A percentile compares a stretch with the other conserved stretches of the same genome.
phyloP scores from a whole-genome alignment of 345 rosid species.

The Salix dunnii region DNA sequence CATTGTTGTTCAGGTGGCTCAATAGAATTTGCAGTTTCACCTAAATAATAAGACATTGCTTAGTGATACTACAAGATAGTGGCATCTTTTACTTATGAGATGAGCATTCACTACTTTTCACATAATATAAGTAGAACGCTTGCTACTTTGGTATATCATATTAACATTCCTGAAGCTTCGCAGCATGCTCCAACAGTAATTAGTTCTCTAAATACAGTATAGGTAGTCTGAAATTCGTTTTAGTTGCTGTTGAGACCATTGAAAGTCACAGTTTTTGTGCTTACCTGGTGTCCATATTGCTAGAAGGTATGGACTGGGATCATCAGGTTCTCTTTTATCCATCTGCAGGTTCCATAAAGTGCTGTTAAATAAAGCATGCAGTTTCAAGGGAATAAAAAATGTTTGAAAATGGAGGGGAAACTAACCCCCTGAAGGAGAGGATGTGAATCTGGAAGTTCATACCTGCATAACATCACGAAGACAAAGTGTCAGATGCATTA shows the following conservation, averaged over 20 bases:
- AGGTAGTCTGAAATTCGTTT: neutral
- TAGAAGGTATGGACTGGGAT: constrained; percentile 78
- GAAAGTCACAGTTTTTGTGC: neutral
- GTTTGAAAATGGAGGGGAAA: neutral
- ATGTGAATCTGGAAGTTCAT: constrained; percentile 86
- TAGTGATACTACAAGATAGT: neutral
- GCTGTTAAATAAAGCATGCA: neutral
- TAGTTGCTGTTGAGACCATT: neutral
- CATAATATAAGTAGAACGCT: neutral
- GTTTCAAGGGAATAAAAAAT: neutral
- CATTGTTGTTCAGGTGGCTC: constrained; percentile 58
- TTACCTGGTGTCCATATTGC: constrained; percentile 99
- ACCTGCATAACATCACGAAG: constrained; percentile 51
- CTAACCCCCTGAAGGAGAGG: constrained; percentile 74
- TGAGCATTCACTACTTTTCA: neutral
- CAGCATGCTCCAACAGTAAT: neutral
- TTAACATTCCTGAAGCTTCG: neutral
- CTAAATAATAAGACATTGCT: constrained; percentile 25
- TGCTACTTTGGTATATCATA: neutral
- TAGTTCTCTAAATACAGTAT: neutral
- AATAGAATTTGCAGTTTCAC: constrained; percentile 79
- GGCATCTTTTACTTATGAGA: neutral
- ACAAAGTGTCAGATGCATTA: constrained; percentile 4
- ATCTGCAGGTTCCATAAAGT: constrained; percentile 42
- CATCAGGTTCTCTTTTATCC: constrained; percentile 75